Percentiles rank a stretch among this genome's conserved stretches.
phyloP scores from a whole-genome alignment of 495 filamentous ascomycete genomes.

The Cenococcum geophilum region DNA sequence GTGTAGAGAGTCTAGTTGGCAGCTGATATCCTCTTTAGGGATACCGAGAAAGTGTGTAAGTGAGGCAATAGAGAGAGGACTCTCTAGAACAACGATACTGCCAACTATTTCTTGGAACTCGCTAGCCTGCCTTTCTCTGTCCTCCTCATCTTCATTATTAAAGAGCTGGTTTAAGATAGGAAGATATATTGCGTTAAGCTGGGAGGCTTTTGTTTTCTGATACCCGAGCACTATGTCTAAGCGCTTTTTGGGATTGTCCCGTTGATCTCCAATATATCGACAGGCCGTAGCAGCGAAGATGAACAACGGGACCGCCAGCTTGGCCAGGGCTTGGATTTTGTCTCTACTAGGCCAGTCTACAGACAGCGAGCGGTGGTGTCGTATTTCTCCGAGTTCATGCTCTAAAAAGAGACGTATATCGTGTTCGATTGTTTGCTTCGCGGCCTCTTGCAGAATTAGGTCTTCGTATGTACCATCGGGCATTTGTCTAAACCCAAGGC shows the following conservation, averaged over 20 bases:
- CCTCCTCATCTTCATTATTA: slow-evolving; percentile 17
- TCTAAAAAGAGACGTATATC: no score
- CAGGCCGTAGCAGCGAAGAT: slow-evolving; percentile 30
- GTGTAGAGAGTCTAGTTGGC: no score
- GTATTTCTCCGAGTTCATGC: slow-evolving; percentile 14
- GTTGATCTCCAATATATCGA: no score
- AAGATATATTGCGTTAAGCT: slow-evolving; percentile 17
- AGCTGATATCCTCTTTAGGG: slow-evolving; percentile 15
- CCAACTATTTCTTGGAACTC: slow-evolving; percentile 33
- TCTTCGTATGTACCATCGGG: slow-evolving; percentile 14
- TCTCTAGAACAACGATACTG: no score
- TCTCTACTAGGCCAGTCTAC: slow-evolving; percentile 41
- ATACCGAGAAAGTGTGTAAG: slow-evolving; percentile 30
- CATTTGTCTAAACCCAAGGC: slow-evolving; percentile 20
- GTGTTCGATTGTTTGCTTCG: slow-evolving; percentile 30
- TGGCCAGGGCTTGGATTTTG: slow-evolving; percentile 31
- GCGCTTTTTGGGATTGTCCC: no score
- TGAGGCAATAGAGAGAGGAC: no score
- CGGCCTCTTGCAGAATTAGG: slow-evolving; percentile 34
- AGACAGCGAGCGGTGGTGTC: neutral
- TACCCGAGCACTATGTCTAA: slow-evolving; percentile 16
- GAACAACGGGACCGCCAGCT: slow-evolving; percentile 36
- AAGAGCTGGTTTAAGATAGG: slow-evolving; percentile 28
- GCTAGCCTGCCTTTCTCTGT: slow-evolving; percentile 18
- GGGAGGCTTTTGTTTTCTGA: neutral